These are phyloP conservation scores for Penicillium arizonense DNA, from an alignment of 495 filamentous ascomycete species.

Conservation along the genomic window DNA sequence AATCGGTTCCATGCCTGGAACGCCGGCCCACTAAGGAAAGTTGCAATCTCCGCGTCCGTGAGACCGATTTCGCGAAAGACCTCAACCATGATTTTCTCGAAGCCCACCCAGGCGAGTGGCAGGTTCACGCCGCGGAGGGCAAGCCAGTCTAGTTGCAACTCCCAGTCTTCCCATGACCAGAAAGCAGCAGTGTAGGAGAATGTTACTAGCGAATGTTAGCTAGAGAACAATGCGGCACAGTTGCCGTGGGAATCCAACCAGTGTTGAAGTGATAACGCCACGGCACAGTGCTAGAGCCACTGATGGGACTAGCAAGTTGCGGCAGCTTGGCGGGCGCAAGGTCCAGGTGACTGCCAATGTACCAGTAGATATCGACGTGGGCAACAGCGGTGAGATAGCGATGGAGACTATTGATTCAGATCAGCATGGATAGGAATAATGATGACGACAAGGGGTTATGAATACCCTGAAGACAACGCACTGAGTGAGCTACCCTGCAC, in stretches of 20 bases:
- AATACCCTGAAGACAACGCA: conserved; percentile 45
- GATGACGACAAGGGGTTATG: neutral
- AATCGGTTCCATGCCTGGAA: conserved; percentile 58
- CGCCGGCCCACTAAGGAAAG: conserved; percentile 49
- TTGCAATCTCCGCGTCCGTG: conserved; percentile 41
- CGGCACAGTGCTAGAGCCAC: conserved; percentile 39
- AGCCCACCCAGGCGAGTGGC: conserved; percentile 53
- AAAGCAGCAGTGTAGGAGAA: conserved; percentile 56
- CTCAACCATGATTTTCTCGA: conserved; percentile 50
- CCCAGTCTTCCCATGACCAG: conserved; percentile 56
- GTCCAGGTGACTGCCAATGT: conserved; percentile 27
- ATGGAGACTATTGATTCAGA: conserved; percentile 32
- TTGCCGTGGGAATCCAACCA: conserved; percentile 10
- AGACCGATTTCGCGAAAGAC: conserved; percentile 49
- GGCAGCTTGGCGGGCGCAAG: conserved; percentile 17
- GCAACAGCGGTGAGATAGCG: conserved; percentile 46
- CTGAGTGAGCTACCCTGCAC: conserved; percentile 45
- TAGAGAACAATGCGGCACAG: neutral
- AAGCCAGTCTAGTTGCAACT: conserved; percentile 53
- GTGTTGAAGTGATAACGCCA: conserved; percentile 56
- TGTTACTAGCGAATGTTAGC: conserved; percentile 36
- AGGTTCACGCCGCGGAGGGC: conserved; percentile 52
- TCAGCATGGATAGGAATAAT: neutral
- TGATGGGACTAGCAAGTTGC: conserved; percentile 9
- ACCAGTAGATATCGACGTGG: conserved; percentile 55